Base-by-base conservation (phyloP, 78 protist species). In the Chrysochromulina parva region DNA sequence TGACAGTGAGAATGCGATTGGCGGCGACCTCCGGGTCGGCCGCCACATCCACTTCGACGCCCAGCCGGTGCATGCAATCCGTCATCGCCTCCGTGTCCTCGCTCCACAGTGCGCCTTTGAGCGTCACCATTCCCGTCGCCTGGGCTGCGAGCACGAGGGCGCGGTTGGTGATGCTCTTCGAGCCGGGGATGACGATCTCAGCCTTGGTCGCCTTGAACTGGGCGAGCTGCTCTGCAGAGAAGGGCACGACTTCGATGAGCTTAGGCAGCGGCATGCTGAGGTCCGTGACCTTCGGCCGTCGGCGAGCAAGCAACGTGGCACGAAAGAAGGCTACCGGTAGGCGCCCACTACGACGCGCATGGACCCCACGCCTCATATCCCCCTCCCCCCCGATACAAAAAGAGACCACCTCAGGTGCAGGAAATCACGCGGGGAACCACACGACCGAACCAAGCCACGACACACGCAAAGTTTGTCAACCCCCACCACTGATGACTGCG, bases 101-200 rank as follows among this genome's bases (percentile, higher is more conserved):
- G 24, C 26, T 16, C 69, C 69, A 62, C 69, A 62, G 69, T 22
- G 69, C 69, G 28, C 69, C 69, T 16, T 62, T 6, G 69, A 62
- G 69, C 69, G 69, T 62, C 69, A 11, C 13, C 28, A 14, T 11
- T 10, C 76, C 76, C 48, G 3, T 4, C 50, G 22, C 28, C 50
- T n/a, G 76, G 2, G 76, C 76, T 2, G 52, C 50, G 52, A 69
- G 76, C 76, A 69, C 52, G 50, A 69, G 3, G 28, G 50, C 50
- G 76, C 76, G 76, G 76, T 69, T 69, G 52, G 76, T 28, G 76
- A 69, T 22, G 76, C 48, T 26, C 76, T 69, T 69, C 48, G 76
- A 69, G 22, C 76, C 76, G 10, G 76, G 76, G 52, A 69, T 22
- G 69, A 16, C 69, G 2, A 62, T 20, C 16, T 20, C 26, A 6